Conservation (phyloP, 345 rosid species). For the Lepidium africanum region DNA sequence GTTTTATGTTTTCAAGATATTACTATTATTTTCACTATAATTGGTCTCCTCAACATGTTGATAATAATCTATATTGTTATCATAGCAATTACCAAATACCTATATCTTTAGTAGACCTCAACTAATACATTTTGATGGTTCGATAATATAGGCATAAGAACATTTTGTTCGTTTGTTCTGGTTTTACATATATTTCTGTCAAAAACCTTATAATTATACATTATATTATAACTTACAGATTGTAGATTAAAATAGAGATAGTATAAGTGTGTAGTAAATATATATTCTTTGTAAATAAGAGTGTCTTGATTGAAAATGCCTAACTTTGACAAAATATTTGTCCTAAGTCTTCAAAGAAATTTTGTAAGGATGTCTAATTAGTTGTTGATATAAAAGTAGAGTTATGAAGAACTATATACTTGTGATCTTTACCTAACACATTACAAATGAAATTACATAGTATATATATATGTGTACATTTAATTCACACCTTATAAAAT, state of each 20-base stretch:
- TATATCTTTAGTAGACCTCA: background rate
- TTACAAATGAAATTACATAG: background rate
- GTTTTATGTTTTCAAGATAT: conserved; percentile 14
- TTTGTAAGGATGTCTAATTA: background rate
- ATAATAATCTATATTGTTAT: background rate
- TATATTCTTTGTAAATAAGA: background rate
- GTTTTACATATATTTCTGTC: background rate
- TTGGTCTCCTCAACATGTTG: background rate
- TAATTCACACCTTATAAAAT: background rate
- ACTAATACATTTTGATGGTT: background rate
- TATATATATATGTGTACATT: background rate
- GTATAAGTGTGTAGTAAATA: background rate
- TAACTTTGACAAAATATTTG: too few relatives aligned
- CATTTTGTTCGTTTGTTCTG: background rate
- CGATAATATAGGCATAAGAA: background rate
- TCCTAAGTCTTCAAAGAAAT: background rate
- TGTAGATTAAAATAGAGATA: background rate
- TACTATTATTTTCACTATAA: background rate
- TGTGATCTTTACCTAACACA: background rate
- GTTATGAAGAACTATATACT: background rate
- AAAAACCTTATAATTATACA: background rate
- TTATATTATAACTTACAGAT: too few relatives aligned
- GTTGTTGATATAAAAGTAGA: background rate
- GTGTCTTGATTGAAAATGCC: background rate
- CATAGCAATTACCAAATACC: background rate